Evolutionary conservation across 169 alveolate genomes (phyloP), one percentile per base, ranked within the genome.

Genomic region (Babesia ovata): DNA sequence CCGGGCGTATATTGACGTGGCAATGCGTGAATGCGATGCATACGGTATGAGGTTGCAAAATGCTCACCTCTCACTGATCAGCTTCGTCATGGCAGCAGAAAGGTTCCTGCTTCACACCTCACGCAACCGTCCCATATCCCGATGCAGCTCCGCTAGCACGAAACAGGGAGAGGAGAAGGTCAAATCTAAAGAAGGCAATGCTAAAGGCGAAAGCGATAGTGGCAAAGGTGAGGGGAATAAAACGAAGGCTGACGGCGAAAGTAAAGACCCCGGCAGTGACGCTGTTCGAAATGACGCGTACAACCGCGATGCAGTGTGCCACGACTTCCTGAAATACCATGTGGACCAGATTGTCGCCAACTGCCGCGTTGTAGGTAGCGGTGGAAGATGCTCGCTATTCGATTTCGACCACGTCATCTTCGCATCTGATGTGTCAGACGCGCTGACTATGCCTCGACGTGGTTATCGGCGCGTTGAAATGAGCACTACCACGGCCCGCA

Each of bases 1-100:
- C 8, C 52, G 26, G 6, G 76, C 76, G 0, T n/a, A 24, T 19
- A 19, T 53, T 0, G 76, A 49, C 19, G 22, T 67, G 42, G 63
- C 58, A 24, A 33, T 67, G 21, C 49, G 21, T 0, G 54, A 67
- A 24, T 67, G 63, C 65, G 66, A 67, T 13, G n/a, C 28, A 9
- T 22, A 42, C 58, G 54, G 46, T 0, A n/a, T 22, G 54, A 6
- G 44, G 21, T 36, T 36, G 16, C 24, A 21, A 3, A 29, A 21
- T 13, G 76, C 76, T 16, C 76, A 67, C 36, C 53, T 67, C 19
- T 29, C 76, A 0, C 44, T 67, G 24, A 49, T 67, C 26, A 14
- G 24, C 56, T 11, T 67, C 16, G 24, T 67, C 22, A 54, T 22
- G 28, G 65, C 58, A 7, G 66, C 56, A n/a, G 76, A 50, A 8